Percentiles rank a stretch among this genome's conserved stretches.
These are phyloP conservation scores for Hemileccinum rubropunctum DNA, from an alignment of 768 basidiomycete genomes.

Conservation along the genomic window DNA sequence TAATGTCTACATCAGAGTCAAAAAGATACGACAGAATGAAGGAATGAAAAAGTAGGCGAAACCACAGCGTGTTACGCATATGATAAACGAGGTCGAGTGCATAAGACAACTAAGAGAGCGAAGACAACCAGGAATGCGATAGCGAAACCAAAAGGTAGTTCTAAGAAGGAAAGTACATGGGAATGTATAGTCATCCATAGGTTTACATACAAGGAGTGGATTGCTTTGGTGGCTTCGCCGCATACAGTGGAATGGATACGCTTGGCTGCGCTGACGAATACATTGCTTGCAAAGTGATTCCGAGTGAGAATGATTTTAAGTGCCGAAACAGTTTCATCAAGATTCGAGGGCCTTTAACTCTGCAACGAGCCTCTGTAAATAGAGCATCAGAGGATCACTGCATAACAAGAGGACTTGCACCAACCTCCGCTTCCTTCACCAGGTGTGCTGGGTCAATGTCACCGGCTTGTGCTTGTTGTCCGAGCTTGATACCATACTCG, in stretches of 20 bases:
- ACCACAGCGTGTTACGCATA: constrained; percentile 6
- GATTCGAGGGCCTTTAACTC: constrained; percentile 55
- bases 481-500: constrained; percentile 65
- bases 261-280: constrained; percentile 24
- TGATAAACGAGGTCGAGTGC: constrained; percentile 9
- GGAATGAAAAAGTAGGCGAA: constrained; percentile 5
- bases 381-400: neutral
- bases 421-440: constrained; percentile 55
- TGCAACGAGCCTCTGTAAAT: constrained; percentile 55
- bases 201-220: constrained; percentile 29
- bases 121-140: constrained; percentile 20
- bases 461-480: constrained; percentile 37
- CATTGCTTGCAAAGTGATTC: constrained; percentile 23
- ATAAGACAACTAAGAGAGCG: constrained; percentile 25
- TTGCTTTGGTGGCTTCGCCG: constrained; percentile 25
- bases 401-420: constrained; percentile 10
- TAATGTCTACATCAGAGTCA: constrained; percentile 9
- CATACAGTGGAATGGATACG: constrained; percentile 27
- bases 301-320: constrained; percentile 3
- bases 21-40: constrained; percentile 1
- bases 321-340: constrained; percentile 14
- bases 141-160: constrained; percentile 12
- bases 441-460: constrained; percentile 47
- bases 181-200: constrained; percentile 20
- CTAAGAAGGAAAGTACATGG: constrained; percentile 27